Evolutionary conservation across 768 basidiomycete species (phyloP).

Genomic region (Tremella fuciformis): DNA sequence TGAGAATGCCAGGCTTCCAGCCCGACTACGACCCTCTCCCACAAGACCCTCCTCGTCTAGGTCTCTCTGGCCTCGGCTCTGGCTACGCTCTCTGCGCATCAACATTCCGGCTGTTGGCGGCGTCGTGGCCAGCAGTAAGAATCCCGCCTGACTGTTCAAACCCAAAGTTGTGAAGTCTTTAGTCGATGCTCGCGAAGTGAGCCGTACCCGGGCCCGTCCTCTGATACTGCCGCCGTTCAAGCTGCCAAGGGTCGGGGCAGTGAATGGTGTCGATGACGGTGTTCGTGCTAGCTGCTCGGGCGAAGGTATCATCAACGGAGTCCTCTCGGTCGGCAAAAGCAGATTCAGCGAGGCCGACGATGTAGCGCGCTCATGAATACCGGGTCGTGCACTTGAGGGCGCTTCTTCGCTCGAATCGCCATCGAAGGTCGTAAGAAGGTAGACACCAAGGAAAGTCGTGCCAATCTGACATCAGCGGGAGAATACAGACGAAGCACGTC

Average conservation of each 20-base stretch:
- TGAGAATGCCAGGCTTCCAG: too few relatives aligned
- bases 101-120: constrained; percentile 20
- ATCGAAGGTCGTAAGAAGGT: constrained; percentile 63
- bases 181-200: constrained; percentile 28
- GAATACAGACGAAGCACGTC: background rate
- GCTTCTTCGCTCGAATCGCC: constrained; percentile 5
- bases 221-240: background rate
- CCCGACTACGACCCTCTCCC: too few relatives aligned
- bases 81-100: constrained; percentile 20
- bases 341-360: constrained; percentile 26
- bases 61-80: constrained; percentile 19
- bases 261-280: background rate
- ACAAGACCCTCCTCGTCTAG: constrained; percentile 6
- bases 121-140: constrained; percentile 38
- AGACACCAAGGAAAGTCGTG: constrained; percentile 86
- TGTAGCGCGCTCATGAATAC: constrained; percentile 5
- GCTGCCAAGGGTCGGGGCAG: background rate
- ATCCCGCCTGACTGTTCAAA: constrained; percentile 37
- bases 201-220: background rate
- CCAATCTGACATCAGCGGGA: constrained; percentile 47
- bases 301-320: constrained; percentile 28
- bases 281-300: background rate
- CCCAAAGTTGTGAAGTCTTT: constrained; percentile 31
- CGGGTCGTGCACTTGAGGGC: background rate
- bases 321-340: constrained; percentile 23